These are phyloP conservation scores for Articulospora tetracladia DNA, from an alignment of 495 filamentous ascomycete genomes.

Conservation along the genomic window DNA sequence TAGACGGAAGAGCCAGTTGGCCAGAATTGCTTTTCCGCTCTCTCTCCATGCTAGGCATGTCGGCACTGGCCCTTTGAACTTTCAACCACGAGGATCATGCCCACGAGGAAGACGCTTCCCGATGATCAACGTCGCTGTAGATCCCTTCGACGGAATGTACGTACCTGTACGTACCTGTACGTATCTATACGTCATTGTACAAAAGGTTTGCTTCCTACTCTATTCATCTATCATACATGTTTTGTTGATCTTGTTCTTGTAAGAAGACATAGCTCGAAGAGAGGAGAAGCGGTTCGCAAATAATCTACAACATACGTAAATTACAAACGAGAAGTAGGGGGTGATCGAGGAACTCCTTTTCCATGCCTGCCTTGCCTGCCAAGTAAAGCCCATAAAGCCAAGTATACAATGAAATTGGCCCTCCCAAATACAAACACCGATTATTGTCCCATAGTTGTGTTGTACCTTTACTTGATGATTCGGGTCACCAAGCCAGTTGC, in stretches of 20 bases:
- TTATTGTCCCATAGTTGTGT: neutral
- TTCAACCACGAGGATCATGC: too few relatives aligned
- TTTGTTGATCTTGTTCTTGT: neutral
- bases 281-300: conserved; percentile 15
- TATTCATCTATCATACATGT: neutral
- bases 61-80: too few relatives aligned
- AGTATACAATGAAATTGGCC: conserved; percentile 14
- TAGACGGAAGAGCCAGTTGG: too few relatives aligned
- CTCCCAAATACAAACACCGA: conserved; percentile 7
- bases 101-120: too few relatives aligned
- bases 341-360: conserved; percentile 23
- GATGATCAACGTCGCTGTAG: too few relatives aligned
- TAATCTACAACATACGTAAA: conserved; percentile 25
- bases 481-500: conserved; percentile 88
- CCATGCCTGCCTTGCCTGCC: conserved; percentile 14
- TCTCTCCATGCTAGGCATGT: too few relatives aligned
- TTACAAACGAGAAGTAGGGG: conserved; percentile 16
- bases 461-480: conserved; percentile 60
- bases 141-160: too few relatives aligned
- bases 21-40: too few relatives aligned
- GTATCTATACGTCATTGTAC: neutral
- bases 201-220: neutral
- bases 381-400: conserved; percentile 15
- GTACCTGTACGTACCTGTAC: neutral
- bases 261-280: conserved; percentile 25